Evolutionary conservation across 2,329 filamentous ascomycete genomes (phyloP).

Genomic region (Ophiosphaerella korrae): DNA sequence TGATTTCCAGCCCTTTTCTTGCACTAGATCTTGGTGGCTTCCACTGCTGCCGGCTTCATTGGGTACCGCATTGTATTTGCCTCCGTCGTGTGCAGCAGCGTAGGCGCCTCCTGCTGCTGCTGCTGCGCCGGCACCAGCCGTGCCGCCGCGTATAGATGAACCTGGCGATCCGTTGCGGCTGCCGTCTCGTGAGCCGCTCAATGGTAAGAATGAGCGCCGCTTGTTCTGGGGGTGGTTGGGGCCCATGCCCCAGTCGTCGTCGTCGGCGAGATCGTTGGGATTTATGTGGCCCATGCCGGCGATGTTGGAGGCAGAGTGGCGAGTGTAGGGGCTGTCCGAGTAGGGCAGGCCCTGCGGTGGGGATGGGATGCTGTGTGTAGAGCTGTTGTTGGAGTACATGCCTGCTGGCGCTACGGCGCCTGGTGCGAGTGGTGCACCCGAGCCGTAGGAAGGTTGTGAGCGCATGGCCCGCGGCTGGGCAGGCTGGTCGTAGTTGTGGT

Average conservation of each 20-base stretch:
- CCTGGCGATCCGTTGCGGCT: slow-evolving; percentile 49
- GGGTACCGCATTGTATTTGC: slow-evolving; percentile 64
- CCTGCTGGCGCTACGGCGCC: slow-evolving; percentile 39
- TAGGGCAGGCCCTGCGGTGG: slow-evolving; percentile 50
- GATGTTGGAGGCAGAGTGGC: slow-evolving; percentile 53
- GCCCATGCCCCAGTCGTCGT: slow-evolving; percentile 82
- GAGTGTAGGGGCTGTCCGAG: slow-evolving; percentile 70
- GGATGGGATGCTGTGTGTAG: slow-evolving; percentile 57
- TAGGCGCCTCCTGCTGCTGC: slow-evolving; percentile 47
- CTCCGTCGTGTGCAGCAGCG: slow-evolving; percentile 38
- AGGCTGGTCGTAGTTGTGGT: slow-evolving; percentile 29
- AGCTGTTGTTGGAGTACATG: slow-evolving; percentile 45
- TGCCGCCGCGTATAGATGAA: slow-evolving; percentile 42
- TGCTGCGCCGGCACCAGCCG: slow-evolving; percentile 49
- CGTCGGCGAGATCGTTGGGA: slow-evolving; percentile 80
- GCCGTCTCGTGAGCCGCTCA: slow-evolving; percentile 52
- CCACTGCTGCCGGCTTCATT: slow-evolving; percentile 21
- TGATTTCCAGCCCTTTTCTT: slow-evolving; percentile 69
- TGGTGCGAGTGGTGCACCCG: slow-evolving; percentile 32
- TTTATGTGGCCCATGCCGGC: slow-evolving; percentile 62
- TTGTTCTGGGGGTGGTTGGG: slow-evolving; percentile 53
- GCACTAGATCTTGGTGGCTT: slow-evolving; percentile 27
- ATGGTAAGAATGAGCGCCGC: slow-evolving; percentile 65
- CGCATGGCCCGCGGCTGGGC: slow-evolving; percentile 26
- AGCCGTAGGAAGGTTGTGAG: slow-evolving; percentile 27